Conservation (phyloP, 192 early-diverging fungal genomes). For the Gigaspora rosea region DNA sequence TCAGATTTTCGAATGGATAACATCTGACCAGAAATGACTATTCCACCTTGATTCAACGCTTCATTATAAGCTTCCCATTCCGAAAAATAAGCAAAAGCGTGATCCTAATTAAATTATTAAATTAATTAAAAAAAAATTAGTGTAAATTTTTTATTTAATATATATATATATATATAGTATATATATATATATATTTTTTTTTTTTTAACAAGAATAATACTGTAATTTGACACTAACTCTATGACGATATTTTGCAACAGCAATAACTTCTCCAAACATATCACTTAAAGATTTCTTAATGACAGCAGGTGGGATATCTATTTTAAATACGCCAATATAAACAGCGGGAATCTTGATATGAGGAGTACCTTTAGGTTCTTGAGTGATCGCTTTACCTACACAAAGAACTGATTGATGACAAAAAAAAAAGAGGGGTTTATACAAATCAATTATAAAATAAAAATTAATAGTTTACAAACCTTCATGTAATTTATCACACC, state of each 20-base stretch:
- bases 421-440: too few relatives aligned
- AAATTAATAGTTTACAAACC: too few relatives aligned
- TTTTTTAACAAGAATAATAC: neutral
- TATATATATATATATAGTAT: neutral
- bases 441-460: too few relatives aligned
- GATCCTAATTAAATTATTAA: neutral
- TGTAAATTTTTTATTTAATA: too few relatives aligned
- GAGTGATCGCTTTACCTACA: neutral
- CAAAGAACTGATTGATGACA: too few relatives aligned
- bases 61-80: neutral
- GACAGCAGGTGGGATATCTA: neutral
- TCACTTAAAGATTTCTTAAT: neutral
- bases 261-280: neutral
- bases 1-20: neutral
- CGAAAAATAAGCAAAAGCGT: neutral
- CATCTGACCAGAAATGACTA: neutral
- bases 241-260: slow-evolving; percentile 3
- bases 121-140: neutral
- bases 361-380: neutral
- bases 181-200: neutral
- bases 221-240: neutral
- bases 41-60: neutral
- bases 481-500: too few relatives aligned
- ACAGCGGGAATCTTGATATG: neutral
- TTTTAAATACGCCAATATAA: neutral